These are phyloP conservation scores for Plasmopara viticola DNA, from an alignment of 352 stramenopile species.

Conservation along the genomic window DNA sequence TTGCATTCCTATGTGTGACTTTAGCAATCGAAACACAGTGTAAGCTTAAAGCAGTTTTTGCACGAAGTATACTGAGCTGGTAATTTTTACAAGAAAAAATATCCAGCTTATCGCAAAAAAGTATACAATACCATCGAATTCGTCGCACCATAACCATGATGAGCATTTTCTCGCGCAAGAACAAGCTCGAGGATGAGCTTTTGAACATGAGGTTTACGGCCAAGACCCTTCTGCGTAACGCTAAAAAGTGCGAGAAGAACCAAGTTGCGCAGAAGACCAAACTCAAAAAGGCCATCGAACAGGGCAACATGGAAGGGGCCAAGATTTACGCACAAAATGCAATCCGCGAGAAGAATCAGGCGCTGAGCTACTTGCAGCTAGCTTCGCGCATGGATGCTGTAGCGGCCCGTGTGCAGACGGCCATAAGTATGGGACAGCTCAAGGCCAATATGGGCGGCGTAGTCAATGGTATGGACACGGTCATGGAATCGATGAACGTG, in stretches of 20 bases:
- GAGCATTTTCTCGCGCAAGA: constrained; percentile 82
- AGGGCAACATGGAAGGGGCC: constrained; percentile 96
- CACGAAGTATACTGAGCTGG: no score
- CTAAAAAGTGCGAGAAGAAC: constrained; percentile 99
- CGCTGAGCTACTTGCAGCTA: constrained; percentile 94
- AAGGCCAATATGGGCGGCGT: constrained; percentile 95
- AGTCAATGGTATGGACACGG: constrained; percentile 95
- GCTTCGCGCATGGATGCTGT: constrained; percentile 95
- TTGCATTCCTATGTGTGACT: no score
- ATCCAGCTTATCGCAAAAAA: no score
- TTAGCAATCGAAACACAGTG: no score
- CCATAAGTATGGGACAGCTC: constrained; percentile 92
- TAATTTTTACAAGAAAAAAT: no score
- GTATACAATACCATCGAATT: no score
- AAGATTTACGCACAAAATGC: constrained; percentile 95
- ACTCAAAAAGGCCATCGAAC: constrained; percentile 94
- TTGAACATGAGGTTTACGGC: constrained; percentile 90
- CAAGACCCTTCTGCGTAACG: constrained; percentile 84
- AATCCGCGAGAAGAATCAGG: constrained; percentile 83
- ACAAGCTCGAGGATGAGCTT: constrained; percentile 82
- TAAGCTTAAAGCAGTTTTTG: no score
- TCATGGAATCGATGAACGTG: constrained; percentile 96
- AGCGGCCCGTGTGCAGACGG: constrained; percentile 92
- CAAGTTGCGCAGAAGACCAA: constrained; percentile 92
- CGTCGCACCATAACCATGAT: constrained; percentile 24